Percentiles rank a stretch among this genome's conserved stretches.
Conservation (phyloP, 2,329 filamentous ascomycete genomes). For the Aschersonia sp. region DNA sequence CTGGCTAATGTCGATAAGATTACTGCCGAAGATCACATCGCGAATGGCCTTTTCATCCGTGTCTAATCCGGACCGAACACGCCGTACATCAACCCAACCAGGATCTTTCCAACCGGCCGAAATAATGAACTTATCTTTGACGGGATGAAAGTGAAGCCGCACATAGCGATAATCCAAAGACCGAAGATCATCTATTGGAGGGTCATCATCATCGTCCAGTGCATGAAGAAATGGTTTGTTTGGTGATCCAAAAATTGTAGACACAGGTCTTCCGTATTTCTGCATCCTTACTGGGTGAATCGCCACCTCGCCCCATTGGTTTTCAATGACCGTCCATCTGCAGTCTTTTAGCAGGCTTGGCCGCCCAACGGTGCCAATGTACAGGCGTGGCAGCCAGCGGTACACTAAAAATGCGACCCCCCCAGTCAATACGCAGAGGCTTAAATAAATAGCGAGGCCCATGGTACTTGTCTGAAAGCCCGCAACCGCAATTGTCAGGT, state of each 20-base stretch:
- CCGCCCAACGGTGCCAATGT: constrained; percentile 59
- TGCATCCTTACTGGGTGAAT: constrained; percentile 52
- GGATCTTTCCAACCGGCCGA: constrained; percentile 92
- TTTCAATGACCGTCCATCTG: constrained; percentile 89
- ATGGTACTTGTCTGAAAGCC: constrained; percentile 68
- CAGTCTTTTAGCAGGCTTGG: constrained; percentile 56
- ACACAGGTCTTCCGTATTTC: constrained; percentile 39
- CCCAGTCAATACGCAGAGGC: constrained; percentile 55
- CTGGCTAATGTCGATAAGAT: constrained; percentile 84
- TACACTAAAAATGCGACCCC: constrained; percentile 75
- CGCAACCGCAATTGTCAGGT: constrained; percentile 83
- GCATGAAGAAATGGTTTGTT: constrained; percentile 42
- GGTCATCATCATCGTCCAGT: constrained; percentile 52
- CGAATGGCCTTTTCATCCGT: constrained; percentile 75
- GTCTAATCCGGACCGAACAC: constrained; percentile 67
- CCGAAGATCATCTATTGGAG: constrained; percentile 58
- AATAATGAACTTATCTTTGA: constrained; percentile 77
- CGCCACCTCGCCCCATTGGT: constrained; percentile 88
- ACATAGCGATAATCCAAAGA: constrained; percentile 89
- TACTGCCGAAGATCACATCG: constrained; percentile 76
- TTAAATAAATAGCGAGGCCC: constrained; percentile 54
- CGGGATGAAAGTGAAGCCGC: constrained; percentile 78
- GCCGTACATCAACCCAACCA: constrained; percentile 63
- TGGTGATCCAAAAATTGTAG: constrained; percentile 50
- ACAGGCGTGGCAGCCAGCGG: constrained; percentile 81